Evolutionary conservation across 1,139 yeast genomes (phyloP), one percentile per base, ranked within the genome.

Genomic region (Kazachstania sp.): DNA sequence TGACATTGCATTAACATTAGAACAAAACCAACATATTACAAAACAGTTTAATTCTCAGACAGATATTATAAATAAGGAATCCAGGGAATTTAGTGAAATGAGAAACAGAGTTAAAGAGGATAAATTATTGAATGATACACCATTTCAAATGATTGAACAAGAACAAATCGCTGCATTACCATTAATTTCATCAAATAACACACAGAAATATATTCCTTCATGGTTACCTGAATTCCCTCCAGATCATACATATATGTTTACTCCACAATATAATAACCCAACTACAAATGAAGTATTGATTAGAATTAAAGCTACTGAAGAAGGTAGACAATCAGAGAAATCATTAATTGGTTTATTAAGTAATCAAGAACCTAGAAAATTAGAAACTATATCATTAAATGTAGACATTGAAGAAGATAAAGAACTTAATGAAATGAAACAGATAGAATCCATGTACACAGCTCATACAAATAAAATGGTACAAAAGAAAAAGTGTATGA

Each of bases 191-290:
- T 70, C 73, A 13, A 69, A 74, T 29, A 59, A 66, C 19, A 66
- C 71, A 37, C 80, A 79, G n/a, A 59, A 63, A 2, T 78, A 80
- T 54, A 74, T 86, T 4, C 95, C 95, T 0, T 58, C 68, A 4
- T 87, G 87, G 79, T 69, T 90, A 58, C 97, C 97, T 0, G 81
- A 79, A 20, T 72, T 88, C 36, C 97, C 97, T 1, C 96, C 97
- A 0, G 95, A 86, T 58, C 94, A 88, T 65, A 90, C 97, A 0
- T 90, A 83, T 61, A 81, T 79, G 64, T 75, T 79, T 45, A 85
- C 96, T 0, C 83, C 95, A 0, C 73, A 75, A 51, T 86, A 72
- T 61, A 73, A 79, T 52, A 71, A 78, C 30, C 71, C 83, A 18
- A 67, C 81, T n/a, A 76, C 82, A 0, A 94, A 86, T 60, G 86